Percentiles rank a stretch among this genome's conserved stretches.
Evolutionary conservation across 352 stramenopile genomes (phyloP).

Genomic region (Thalassiosira exigua): DNA sequence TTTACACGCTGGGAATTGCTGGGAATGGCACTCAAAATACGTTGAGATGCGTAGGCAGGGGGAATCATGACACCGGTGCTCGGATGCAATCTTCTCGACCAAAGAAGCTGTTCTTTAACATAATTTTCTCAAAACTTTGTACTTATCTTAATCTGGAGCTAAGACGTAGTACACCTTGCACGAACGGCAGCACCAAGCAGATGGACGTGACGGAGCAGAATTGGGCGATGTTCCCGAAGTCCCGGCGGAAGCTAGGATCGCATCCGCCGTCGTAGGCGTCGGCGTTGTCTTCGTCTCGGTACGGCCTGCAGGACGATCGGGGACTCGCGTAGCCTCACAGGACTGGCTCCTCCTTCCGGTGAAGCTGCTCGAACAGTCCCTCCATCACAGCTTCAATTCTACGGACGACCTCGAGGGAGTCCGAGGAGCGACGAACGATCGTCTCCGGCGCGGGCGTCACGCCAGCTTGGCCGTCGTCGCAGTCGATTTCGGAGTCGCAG

Average conservation of each 20-base stretch:
- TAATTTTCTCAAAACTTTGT: too few species aligned
- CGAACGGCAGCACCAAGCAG: constrained; percentile 74
- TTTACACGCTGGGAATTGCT: too few species aligned
- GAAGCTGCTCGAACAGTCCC: constrained; percentile 32
- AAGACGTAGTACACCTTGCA: constrained; percentile 85
- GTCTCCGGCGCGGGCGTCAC: too few species aligned
- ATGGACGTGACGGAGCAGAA: constrained; percentile 72
- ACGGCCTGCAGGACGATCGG: constrained; percentile 7
- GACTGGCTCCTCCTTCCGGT: constrained; percentile 38
- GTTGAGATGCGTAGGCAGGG: too few species aligned
- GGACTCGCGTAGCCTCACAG: constrained; percentile 30
- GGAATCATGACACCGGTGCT: too few species aligned
- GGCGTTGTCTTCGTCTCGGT: constrained; percentile 14
- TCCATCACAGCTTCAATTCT: constrained; percentile 59
- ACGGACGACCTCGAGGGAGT: constrained; percentile 51
- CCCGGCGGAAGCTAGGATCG: constrained; percentile 32
- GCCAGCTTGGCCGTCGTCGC: not conserved
- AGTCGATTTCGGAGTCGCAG: too few species aligned
- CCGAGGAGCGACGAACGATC: constrained; percentile 10
- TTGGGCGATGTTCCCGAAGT: constrained; percentile 60
- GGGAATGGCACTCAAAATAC: too few species aligned
- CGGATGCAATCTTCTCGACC: too few species aligned
- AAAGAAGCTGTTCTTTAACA: too few species aligned
- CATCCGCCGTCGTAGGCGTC: constrained; percentile 15
- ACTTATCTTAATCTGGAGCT: too few species aligned